Conservation (phyloP, 2,329 filamentous ascomycete genomes). For the Talaromyces sp. region DNA sequence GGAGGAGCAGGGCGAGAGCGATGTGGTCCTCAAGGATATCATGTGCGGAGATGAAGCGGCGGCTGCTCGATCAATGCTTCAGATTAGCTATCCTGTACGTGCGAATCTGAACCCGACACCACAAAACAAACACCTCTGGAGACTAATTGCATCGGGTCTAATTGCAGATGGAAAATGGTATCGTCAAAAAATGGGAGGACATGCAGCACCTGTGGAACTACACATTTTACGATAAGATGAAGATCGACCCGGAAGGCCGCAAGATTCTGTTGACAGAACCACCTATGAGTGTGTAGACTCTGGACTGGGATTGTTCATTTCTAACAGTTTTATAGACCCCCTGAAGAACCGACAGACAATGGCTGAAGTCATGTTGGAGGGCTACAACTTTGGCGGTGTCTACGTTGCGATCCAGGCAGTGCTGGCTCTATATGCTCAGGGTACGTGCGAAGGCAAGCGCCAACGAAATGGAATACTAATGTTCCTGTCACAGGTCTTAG, state of each 20-base stretch:
- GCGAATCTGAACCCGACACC: background rate
- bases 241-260: conserved; percentile 80
- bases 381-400: conserved; percentile 91
- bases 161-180: conserved; percentile 91
- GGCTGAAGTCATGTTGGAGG: conserved; percentile 99
- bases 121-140: background rate
- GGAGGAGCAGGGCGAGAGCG: conserved; percentile 70
- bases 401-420: conserved; percentile 98
- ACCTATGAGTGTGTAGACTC: conserved; percentile 56
- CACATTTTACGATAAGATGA: conserved; percentile 96
- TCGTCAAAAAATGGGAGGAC: conserved; percentile 99
- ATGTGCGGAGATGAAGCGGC: conserved; percentile 99
- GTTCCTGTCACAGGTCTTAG: conserved; percentile 60
- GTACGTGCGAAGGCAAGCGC: conserved; percentile 45
- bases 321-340: conserved; percentile 57
- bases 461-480: background rate
- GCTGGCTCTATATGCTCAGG: conserved; percentile 91
- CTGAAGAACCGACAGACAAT: conserved; percentile 95
- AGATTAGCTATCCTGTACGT: conserved; percentile 87
- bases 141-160: background rate
- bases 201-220: conserved; percentile 99
- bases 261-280: conserved; percentile 98
- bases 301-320: background rate
- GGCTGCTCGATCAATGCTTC: conserved; percentile 90
- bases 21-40: conserved; percentile 85